phyloP scores from a whole-genome alignment of 1,284 basidiomycete species.

The Apiotrichum akiyoshidainum region DNA sequence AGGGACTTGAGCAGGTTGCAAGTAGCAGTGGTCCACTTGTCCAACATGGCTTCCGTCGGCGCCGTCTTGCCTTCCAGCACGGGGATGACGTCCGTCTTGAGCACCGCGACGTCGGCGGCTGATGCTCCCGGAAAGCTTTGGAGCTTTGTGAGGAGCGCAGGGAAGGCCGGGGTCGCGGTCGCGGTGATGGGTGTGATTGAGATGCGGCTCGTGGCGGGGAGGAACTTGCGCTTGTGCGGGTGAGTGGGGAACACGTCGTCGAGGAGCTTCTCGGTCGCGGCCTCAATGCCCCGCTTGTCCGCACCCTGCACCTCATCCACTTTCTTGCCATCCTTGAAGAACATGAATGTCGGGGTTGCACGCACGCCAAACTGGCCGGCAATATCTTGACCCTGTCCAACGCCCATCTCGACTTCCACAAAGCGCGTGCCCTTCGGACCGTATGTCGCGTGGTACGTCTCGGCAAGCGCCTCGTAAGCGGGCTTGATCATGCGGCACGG shows the following conservation, averaged over 20 bases:
- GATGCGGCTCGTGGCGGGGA: constrained; percentile 63
- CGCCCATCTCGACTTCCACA: constrained; percentile 72
- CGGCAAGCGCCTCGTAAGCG: constrained; percentile 55
- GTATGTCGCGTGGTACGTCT: constrained; percentile 29
- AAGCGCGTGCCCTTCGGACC: constrained; percentile 55
- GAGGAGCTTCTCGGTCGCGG: constrained; percentile 35
- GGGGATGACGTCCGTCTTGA: constrained; percentile 59
- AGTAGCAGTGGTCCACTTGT: constrained; percentile 57
- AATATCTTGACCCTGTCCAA: constrained; percentile 61
- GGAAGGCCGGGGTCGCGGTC: constrained; percentile 64
- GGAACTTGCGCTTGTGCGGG: constrained; percentile 62
- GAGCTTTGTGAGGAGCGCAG: constrained; percentile 64
- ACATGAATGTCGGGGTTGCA: constrained; percentile 82
- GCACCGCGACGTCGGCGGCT: constrained; percentile 52
- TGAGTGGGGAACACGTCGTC: constrained; percentile 60
- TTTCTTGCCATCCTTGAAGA: constrained; percentile 74
- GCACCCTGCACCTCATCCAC: constrained; percentile 74
- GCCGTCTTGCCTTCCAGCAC: constrained; percentile 61
- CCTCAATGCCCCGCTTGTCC: constrained; percentile 39
- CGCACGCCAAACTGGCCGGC: constrained; percentile 65
- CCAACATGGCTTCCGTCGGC: constrained; percentile 27
- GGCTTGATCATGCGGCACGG: constrained; percentile 66
- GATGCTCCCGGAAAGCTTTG: constrained; percentile 54
- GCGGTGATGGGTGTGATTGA: constrained; percentile 74
- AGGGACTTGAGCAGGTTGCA: constrained; percentile 55